Conservation (phyloP, 352 stramenopile species). For the Phytophthora constricta region DNA sequence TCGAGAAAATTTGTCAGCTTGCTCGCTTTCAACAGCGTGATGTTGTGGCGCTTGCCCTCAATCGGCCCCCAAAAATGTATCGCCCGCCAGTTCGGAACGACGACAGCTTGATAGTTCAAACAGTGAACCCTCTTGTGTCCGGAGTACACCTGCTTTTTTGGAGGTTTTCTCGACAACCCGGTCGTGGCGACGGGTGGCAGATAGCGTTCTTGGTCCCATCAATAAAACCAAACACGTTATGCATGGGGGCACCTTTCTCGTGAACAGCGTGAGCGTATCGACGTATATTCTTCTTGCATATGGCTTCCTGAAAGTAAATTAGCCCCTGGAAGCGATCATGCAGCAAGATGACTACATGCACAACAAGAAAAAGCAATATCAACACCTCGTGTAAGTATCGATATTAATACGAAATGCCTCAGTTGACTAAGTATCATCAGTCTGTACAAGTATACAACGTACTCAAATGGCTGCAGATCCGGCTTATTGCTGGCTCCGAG, state of each 20-base stretch:
- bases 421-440: not conserved
- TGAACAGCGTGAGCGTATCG: slow-evolving; percentile 9
- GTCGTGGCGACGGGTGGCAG: slow-evolving; percentile 3
- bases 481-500: slow-evolving; percentile 8
- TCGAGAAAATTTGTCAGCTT: slow-evolving; percentile 5
- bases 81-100: not conserved
- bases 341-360: slow-evolving; percentile 4
- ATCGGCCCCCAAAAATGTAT: slow-evolving; percentile 12
- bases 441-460: slow-evolving; percentile 6
- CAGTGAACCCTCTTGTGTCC: slow-evolving; percentile 16
- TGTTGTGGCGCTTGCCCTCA: not conserved
- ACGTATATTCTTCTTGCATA: slow-evolving; percentile 23
- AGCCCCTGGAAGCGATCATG: slow-evolving; percentile 12
- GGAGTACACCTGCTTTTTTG: slow-evolving; percentile 17
- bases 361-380: not conserved
- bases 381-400: slow-evolving; percentile 12
- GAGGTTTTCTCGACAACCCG: slow-evolving; percentile 12
- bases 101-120: slow-evolving; percentile 17
- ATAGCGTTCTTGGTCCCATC: slow-evolving; percentile 13
- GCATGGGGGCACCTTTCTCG: slow-evolving; percentile 11
- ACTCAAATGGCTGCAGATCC: slow-evolving; percentile 13
- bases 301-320: slow-evolving; percentile 13
- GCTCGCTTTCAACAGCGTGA: slow-evolving; percentile 7
- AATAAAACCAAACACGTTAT: slow-evolving; percentile 21
- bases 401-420: not conserved